Base-by-base conservation (phyloP, 2,329 filamentous ascomycete genomes). In the Podosphaera xanthii region DNA sequence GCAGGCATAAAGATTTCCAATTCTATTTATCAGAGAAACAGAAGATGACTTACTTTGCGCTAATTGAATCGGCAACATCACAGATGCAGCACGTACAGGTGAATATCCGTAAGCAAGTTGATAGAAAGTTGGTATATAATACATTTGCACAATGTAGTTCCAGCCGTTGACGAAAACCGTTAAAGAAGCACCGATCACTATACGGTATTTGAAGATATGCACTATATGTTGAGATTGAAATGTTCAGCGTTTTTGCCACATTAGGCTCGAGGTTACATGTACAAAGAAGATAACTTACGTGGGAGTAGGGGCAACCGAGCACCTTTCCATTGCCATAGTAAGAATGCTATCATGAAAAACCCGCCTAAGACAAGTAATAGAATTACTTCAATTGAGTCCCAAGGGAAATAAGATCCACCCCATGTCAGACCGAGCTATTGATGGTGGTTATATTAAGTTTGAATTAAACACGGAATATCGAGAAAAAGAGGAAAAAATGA, bases 281-380 rank as follows among this genome's bases (percentile, higher is more conserved):
- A 22, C 22, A 22, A 33, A 33, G 30, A 30, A 33, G n/a, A 35
- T 5, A 31, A 52, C 30, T 12, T 14, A 52, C 49, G 38, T 54
- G 71, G 89, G 69, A 92, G 87, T 60, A 95, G 75, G 0, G 89
- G 89, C 63, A 86, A 89, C 60, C 76, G 79, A 57, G 88, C 86
- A 36, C 87, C 66, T 65, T 81, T 83, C 73, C 78, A 80, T 71
- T 95, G 88, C 65, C 84, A 81, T 31, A 87, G 54, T 63, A 83
- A 72, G 70, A 94, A 94, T 4, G 68, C 60, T 1, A 62, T 59
- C 2, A 86, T 76, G 4, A 77, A 72, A 35, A 85, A 60, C 33
- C 79, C 67, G 77, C 57, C 84, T 77, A 50, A 87, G 75, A 58
- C 86, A 81, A 58, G 83, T 78, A 69, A 57, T 60, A 67, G 69